These are phyloP conservation scores for Amphicarpaea edgeworthii DNA, from an alignment of 306 rosid genomes.

Conservation along the genomic window DNA sequence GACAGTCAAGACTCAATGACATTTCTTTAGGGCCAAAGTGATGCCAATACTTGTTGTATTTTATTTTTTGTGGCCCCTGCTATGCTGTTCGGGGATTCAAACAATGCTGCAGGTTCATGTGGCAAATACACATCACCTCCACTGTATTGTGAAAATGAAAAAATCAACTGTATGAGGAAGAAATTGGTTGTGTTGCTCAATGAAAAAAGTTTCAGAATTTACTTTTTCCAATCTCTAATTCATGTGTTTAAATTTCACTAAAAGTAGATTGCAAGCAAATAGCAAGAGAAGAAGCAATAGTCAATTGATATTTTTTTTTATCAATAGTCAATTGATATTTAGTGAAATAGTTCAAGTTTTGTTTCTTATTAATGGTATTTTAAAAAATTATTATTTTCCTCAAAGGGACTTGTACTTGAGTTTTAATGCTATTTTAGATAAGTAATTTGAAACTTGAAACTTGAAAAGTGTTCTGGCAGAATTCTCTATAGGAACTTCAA, in stretches of 20 bases:
- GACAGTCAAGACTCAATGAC: not conserved
- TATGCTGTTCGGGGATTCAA: too few species aligned
- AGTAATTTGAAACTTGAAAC: constrained; percentile 1
- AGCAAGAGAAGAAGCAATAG: not conserved
- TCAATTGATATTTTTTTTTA: not conserved
- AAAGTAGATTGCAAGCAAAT: not conserved
- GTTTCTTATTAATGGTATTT: not conserved
- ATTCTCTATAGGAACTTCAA: not conserved
- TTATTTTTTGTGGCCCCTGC: too few species aligned
- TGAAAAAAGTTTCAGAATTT: not conserved
- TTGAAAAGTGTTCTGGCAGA: not conserved
- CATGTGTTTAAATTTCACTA: not conserved
- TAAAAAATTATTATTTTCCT: not conserved
- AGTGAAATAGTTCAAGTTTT: not conserved
- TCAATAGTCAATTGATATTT: not conserved
- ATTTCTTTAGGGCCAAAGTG: not conserved
- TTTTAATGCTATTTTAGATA: not conserved
- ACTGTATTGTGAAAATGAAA: not conserved
- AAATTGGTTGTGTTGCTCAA: constrained; percentile 1
- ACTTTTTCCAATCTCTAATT: not conserved
- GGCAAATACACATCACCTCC: not conserved
- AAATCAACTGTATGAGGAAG: not conserved
- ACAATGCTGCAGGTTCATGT: too few species aligned
- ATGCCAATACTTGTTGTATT: not conserved
- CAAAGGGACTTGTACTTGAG: not conserved